Conservation (phyloP, 495 filamentous ascomycete species). For the Penicillium robsamsonii region DNA sequence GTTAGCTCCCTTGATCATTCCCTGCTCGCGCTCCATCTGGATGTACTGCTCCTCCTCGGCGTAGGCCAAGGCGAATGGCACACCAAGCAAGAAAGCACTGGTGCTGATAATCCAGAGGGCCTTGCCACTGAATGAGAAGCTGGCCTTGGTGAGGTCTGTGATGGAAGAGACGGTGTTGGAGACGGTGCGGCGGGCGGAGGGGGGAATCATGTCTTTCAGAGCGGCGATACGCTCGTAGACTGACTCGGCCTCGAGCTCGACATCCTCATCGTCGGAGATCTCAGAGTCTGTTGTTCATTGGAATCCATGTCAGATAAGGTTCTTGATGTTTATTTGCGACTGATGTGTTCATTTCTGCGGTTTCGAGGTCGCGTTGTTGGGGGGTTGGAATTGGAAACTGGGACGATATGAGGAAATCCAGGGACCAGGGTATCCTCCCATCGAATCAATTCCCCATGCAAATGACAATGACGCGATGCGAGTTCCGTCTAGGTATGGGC, state of each 20-base stretch:
- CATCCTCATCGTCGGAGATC: slow-evolving; percentile 50
- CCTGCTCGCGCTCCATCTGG: slow-evolving; percentile 96
- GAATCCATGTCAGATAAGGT: slow-evolving; percentile 26
- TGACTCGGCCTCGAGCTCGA: slow-evolving; percentile 53
- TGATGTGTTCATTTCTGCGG: slow-evolving; percentile 10
- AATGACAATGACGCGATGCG: slow-evolving; percentile 11
- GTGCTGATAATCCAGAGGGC: slow-evolving; percentile 84
- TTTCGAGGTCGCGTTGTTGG: background rate
- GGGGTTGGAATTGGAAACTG: background rate
- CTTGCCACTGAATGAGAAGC: slow-evolving; percentile 71
- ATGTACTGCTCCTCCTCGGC: slow-evolving; percentile 92
- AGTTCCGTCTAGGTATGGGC: slow-evolving; percentile 6
- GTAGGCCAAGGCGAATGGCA: slow-evolving; percentile 89
- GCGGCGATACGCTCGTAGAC: slow-evolving; percentile 79
- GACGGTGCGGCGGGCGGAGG: slow-evolving; percentile 71
- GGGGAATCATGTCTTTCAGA: slow-evolving; percentile 88
- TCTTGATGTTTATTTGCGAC: slow-evolving; percentile 16
- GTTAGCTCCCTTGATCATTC: slow-evolving; percentile 82
- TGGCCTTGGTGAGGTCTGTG: slow-evolving; percentile 58
- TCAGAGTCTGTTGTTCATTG: slow-evolving; percentile 46
- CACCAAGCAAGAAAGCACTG: slow-evolving; percentile 80
- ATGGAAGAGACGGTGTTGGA: slow-evolving; percentile 54
- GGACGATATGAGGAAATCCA: background rate
- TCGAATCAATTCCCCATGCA: background rate
- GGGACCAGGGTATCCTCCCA: background rate